A percentile compares a stretch with the other conserved stretches of the same genome.
These are phyloP conservation scores for Pythium rishiriense DNA, from an alignment of 352 stramenopile genomes.

Conservation along the genomic window DNA sequence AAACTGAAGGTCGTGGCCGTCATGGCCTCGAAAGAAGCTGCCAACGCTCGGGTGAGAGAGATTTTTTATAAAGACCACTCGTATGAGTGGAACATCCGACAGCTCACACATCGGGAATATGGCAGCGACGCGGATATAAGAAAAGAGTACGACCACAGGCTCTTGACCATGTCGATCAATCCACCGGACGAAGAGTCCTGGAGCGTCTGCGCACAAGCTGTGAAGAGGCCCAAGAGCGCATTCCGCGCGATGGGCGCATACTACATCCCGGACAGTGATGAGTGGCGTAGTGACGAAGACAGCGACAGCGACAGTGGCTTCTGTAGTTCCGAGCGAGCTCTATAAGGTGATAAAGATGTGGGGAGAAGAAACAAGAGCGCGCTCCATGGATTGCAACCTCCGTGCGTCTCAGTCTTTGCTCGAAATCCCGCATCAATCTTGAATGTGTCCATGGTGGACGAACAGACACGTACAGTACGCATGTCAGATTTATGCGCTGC, in stretches of 20 bases:
- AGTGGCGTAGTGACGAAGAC: neutral
- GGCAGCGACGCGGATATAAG: neutral
- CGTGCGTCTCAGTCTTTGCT: no score
- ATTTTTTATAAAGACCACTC: constrained; percentile 12
- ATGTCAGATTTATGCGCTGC: neutral
- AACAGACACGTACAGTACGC: no score
- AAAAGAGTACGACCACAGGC: neutral
- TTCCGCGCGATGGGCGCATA: neutral
- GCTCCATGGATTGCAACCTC: neutral
- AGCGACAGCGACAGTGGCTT: neutral
- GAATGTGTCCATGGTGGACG: no score
- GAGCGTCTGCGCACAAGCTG: constrained; percentile 6
- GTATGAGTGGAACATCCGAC: constrained; percentile 9
- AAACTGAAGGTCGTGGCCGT: constrained; percentile 2
- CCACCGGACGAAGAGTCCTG: constrained; percentile 5
- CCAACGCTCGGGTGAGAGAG: neutral
- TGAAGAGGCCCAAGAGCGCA: neutral
- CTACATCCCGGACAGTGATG: neutral
- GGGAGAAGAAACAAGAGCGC: no score
- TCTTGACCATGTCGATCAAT: constrained; percentile 6
- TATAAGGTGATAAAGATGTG: neutral
- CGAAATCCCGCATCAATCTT: no score
- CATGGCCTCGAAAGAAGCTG: constrained; percentile 1
- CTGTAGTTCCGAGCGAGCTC: neutral
- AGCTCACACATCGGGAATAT: neutral